phyloP scores from a whole-genome alignment of 2,329 filamentous ascomycete genomes.

The Clathrospora elynae region DNA sequence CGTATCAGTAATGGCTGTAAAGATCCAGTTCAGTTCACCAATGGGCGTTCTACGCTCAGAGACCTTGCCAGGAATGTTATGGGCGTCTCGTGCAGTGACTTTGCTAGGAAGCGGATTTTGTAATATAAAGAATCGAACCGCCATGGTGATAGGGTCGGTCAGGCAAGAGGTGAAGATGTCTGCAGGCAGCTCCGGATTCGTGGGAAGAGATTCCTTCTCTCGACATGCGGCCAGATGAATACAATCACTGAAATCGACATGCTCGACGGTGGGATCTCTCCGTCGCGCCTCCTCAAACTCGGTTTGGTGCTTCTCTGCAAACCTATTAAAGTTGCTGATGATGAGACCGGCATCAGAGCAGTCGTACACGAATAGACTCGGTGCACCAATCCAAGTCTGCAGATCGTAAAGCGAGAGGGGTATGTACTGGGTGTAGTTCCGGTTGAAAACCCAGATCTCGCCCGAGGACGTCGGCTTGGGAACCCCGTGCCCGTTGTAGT shows the following conservation, averaged over 20 bases:
- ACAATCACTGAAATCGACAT: conserved; percentile 75
- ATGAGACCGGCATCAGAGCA: conserved; percentile 97
- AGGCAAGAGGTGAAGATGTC: conserved; percentile 96
- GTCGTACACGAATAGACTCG: conserved; percentile 96
- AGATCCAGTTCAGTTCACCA: conserved; percentile 98
- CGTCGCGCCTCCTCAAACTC: conserved; percentile 79
- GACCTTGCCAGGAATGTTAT: conserved; percentile 85
- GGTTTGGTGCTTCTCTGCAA: conserved; percentile 91
- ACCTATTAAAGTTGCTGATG: conserved; percentile 89
- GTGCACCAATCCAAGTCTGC: conserved; percentile 93
- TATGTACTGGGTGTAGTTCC: conserved; percentile 98
- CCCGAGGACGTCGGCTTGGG: conserved; percentile 93
- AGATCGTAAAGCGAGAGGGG: conserved; percentile 94
- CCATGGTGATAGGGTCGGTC: conserved; percentile 97
- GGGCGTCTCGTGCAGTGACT: conserved; percentile 79
- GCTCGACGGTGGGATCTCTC: conserved; percentile 71
- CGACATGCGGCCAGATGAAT: conserved; percentile 93
- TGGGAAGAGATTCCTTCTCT: conserved; percentile 89
- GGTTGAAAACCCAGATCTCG: conserved; percentile 99
- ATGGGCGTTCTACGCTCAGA: conserved; percentile 92
- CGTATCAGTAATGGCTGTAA: conserved; percentile 97
- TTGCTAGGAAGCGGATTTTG: conserved; percentile 77
- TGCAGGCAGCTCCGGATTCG: conserved; percentile 88
- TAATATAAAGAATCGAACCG: conserved; percentile 91
- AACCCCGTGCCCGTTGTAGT: conserved; percentile 98